Evolutionary conservation across 768 basidiomycete genomes (phyloP).

Genomic region (Tephrocybe sp.): DNA sequence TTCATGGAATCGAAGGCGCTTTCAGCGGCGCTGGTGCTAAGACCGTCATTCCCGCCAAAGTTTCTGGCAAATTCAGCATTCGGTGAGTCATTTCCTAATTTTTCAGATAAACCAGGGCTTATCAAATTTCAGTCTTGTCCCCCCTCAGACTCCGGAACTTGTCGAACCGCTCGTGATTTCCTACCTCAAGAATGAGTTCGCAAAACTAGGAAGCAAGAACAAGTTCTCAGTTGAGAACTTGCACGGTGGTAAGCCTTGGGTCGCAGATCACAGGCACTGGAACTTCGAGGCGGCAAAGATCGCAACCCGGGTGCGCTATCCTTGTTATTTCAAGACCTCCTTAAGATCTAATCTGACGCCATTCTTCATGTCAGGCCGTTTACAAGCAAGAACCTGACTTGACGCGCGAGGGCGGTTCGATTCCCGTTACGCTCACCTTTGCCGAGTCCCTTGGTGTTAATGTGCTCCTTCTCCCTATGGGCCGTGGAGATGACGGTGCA

Average conservation of each 20-base stretch:
- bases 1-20: slow-evolving; percentile 96
- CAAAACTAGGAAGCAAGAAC: slow-evolving; percentile 84
- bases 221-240: slow-evolving; percentile 65
- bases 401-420: slow-evolving; percentile 91
- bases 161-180: slow-evolving; percentile 68
- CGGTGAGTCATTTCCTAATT: slow-evolving; percentile 42
- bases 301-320: slow-evolving; percentile 65
- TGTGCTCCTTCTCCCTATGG: slow-evolving; percentile 89
- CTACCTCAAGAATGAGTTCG: slow-evolving; percentile 78
- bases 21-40: slow-evolving; percentile 81
- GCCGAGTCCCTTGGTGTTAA: slow-evolving; percentile 86
- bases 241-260: slow-evolving; percentile 89
- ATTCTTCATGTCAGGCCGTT: slow-evolving; percentile 34
- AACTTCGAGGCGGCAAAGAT: slow-evolving; percentile 86
- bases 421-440: slow-evolving; percentile 92
- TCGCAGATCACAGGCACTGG: slow-evolving; percentile 84
- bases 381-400: slow-evolving; percentile 78
- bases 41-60: slow-evolving; percentile 93
- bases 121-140: slow-evolving; percentile 59
- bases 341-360: neutral
- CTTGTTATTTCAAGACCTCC: neutral
- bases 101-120: neutral
- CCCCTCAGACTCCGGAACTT: slow-evolving; percentile 78
- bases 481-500: slow-evolving; percentile 91
- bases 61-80: slow-evolving; percentile 91